Evolutionary conservation across 2,329 filamentous ascomycete species (phyloP).

Genomic region (Penicillium sp.): DNA sequence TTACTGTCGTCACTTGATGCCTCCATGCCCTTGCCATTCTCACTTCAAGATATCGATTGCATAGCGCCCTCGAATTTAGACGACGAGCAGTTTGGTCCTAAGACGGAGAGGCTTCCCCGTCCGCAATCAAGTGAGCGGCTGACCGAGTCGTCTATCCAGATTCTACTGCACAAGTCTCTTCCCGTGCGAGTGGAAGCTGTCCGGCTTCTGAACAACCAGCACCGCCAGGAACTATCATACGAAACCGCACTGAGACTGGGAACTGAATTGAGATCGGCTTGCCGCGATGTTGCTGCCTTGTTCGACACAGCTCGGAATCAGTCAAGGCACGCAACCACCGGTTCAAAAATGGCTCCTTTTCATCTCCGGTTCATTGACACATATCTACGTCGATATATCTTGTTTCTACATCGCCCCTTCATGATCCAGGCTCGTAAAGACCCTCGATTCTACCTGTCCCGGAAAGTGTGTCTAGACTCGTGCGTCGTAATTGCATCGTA

Average conservation of each 20-base stretch:
- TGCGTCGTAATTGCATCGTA: conserved; percentile 17
- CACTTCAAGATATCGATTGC: conserved; percentile 33
- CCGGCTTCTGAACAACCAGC: too few species aligned
- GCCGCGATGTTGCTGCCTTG: too few species aligned
- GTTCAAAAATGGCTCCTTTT: too few species aligned
- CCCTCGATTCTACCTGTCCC: conserved; percentile 14
- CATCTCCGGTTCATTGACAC: conserved; percentile 4
- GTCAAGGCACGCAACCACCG: not conserved
- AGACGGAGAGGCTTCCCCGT: too few species aligned
- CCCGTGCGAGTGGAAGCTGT: too few species aligned
- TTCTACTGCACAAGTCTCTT: too few species aligned
- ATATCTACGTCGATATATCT: conserved; percentile 12
- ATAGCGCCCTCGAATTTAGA: conserved; percentile 36
- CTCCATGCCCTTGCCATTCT: conserved; percentile 32
- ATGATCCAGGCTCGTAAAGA: conserved; percentile 8
- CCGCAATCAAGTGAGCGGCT: too few species aligned
- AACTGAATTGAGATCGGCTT: too few species aligned
- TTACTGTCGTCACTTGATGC: conserved; percentile 34
- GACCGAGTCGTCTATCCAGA: too few species aligned
- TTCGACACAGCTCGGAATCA: too few species aligned
- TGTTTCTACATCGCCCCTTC: conserved; percentile 15
- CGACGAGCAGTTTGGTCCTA: conserved; percentile 32
- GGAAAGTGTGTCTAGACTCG: conserved; percentile 16
- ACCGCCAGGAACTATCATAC: too few species aligned
- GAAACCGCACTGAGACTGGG: too few species aligned